Percentiles rank a stretch among this genome's conserved stretches.
phyloP scores from a whole-genome alignment of 2,329 filamentous ascomycete species.

The Penicillium psychrosexuale region DNA sequence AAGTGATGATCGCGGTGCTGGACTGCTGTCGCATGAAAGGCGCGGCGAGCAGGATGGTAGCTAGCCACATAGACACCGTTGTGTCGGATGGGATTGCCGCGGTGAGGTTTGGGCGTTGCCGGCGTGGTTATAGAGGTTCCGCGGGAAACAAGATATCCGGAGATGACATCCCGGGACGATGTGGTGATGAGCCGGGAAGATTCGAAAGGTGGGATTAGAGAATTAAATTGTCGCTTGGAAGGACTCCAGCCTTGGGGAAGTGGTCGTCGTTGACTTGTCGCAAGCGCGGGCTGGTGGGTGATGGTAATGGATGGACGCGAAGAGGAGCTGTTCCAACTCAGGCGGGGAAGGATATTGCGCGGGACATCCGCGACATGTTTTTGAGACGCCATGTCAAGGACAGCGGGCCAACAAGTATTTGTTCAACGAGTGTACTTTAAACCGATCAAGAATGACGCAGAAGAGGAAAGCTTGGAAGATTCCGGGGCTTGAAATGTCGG shows the following conservation, averaged over 20 bases:
- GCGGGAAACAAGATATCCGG: constrained; percentile 21
- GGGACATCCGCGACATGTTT: constrained; percentile 45
- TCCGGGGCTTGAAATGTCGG: not conserved
- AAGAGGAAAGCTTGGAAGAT: not conserved
- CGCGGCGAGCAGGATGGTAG: constrained; percentile 41
- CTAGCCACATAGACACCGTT: constrained; percentile 49
- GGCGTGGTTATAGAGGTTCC: constrained; percentile 16
- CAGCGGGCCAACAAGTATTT: not conserved
- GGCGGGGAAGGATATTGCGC: constrained; percentile 42
- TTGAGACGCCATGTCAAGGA: constrained; percentile 38
- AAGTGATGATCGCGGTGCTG: constrained; percentile 83
- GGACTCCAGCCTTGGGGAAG: constrained; percentile 23
- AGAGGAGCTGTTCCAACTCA: constrained; percentile 42
- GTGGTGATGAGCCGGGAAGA: constrained; percentile 15
- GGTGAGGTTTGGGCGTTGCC: constrained; percentile 16
- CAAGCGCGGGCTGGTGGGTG: constrained; percentile 26
- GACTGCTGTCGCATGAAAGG: constrained; percentile 63
- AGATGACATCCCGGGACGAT: constrained; percentile 12
- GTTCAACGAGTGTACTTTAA: not conserved
- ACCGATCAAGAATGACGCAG: not conserved
- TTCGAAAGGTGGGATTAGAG: constrained; percentile 9
- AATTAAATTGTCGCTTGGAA: constrained; percentile 22
- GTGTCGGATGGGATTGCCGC: constrained; percentile 39
- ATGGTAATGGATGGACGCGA: constrained; percentile 31
- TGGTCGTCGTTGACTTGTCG: constrained; percentile 27